phyloP scores from a whole-genome alignment of 306 rosid species.

The Canavalia ensiformis region DNA sequence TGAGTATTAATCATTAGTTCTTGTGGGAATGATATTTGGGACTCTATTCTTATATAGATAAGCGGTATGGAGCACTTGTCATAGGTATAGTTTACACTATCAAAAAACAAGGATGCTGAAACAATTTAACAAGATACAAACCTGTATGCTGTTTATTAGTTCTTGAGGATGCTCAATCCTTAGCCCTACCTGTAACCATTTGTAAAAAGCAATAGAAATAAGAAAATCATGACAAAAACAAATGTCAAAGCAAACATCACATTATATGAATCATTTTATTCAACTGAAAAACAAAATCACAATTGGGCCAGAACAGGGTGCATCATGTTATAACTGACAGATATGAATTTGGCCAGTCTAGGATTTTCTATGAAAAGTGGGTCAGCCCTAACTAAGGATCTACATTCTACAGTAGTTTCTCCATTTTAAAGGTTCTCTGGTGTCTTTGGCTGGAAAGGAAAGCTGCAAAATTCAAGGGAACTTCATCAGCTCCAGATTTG shows the following conservation, averaged over 20 bases:
- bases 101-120: constrained; percentile 31
- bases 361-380: constrained; percentile 2
- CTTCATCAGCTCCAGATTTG: constrained; percentile 3
- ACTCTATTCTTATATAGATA: neutral
- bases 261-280: constrained; percentile 35
- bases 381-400: neutral
- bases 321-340: constrained; percentile 33
- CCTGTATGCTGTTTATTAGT: constrained; percentile 87
- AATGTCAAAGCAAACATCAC: constrained; percentile 30
- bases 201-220: constrained; percentile 26
- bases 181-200: constrained; percentile 81
- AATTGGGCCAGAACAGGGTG: constrained; percentile 32
- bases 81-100: neutral
- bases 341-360: constrained; percentile 25
- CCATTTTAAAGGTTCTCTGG: neutral
- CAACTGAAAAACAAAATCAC: constrained; percentile 11
- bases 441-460: neutral
- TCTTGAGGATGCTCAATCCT: constrained; percentile 98
- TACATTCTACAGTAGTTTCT: neutral
- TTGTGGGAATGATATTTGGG: neutral
- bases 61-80: neutral
- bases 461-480: constrained; percentile 9
- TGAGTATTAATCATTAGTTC: neutral
- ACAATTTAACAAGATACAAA: constrained; percentile 49
- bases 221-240: constrained; percentile 31